Percentiles rank a stretch among this genome's conserved stretches.
These are phyloP conservation scores for Tylopilus rubrobrunneus DNA, from an alignment of 768 basidiomycete genomes.

Conservation along the genomic window DNA sequence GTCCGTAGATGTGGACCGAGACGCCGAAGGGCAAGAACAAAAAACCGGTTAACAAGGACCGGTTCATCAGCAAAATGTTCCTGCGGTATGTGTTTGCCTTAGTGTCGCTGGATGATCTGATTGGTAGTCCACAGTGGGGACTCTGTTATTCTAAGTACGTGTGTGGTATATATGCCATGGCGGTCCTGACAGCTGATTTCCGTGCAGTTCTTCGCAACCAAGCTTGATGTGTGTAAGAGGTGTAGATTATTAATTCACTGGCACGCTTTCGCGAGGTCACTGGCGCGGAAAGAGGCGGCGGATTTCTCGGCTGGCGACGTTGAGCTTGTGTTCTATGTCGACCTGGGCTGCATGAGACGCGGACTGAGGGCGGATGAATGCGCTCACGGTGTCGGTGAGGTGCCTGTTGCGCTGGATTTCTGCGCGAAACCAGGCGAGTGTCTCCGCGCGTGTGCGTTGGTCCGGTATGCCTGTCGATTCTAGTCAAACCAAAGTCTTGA, in stretches of 20 bases:
- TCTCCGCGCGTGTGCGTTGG: constrained; percentile 56
- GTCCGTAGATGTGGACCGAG: constrained; percentile 95
- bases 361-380: not conserved
- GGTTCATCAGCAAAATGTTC: constrained; percentile 99
- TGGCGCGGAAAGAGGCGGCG: constrained; percentile 45
- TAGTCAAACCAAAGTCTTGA: constrained; percentile 1
- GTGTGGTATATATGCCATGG: not conserved
- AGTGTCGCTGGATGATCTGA: constrained; percentile 10
- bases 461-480: constrained; percentile 56
- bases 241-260: constrained; percentile 2
- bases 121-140: constrained; percentile 62
- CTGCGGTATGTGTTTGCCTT: constrained; percentile 54
- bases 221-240: constrained; percentile 36
- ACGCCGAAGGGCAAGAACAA: constrained; percentile 97
- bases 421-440: constrained; percentile 65
- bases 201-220: constrained; percentile 70
- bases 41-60: constrained; percentile 98
- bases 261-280: not conserved
- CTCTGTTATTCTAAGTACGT: constrained; percentile 94
- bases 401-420: constrained; percentile 66
- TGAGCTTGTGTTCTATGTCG: constrained; percentile 59
- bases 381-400: constrained; percentile 52
- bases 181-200: constrained; percentile 34
- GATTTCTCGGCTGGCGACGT: constrained; percentile 54
- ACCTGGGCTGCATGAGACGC: constrained; percentile 35